Conservation (phyloP, 371 early-diverging fungal species). For the Cokeromyces recurvatus region DNA sequence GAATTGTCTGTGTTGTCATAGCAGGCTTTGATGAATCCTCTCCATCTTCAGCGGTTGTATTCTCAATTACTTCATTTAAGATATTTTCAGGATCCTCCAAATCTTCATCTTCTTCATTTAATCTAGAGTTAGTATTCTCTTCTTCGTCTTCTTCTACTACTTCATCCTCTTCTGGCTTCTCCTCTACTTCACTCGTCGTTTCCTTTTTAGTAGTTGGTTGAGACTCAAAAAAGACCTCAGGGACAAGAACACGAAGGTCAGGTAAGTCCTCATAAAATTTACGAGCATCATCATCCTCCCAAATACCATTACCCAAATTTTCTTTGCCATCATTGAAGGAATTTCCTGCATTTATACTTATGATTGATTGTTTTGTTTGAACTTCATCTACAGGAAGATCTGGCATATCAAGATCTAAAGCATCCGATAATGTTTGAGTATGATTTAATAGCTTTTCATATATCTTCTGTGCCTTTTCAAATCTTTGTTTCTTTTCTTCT, state of each 20-base stretch:
- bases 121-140: too few species aligned
- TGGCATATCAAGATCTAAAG: slow-evolving; percentile 67
- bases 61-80: slow-evolving; percentile 36
- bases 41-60: slow-evolving; percentile 3
- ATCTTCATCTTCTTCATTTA: slow-evolving; percentile 18
- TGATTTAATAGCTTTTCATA: slow-evolving; percentile 69
- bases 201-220: slow-evolving; percentile 18
- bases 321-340: slow-evolving; percentile 47
- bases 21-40: slow-evolving; percentile 26
- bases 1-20: slow-evolving; percentile 38
- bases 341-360: slow-evolving; percentile 33
- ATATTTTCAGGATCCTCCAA: slow-evolving; percentile 19
- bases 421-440: slow-evolving; percentile 63
- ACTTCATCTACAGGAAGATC: slow-evolving; percentile 66
- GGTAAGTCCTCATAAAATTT: slow-evolving; percentile 80
- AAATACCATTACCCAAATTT: slow-evolving; percentile 53
- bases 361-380: slow-evolving; percentile 44
- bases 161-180: slow-evolving; percentile 12
- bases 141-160: slow-evolving; percentile 29
- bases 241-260: slow-evolving; percentile 74
- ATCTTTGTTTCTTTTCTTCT: slow-evolving; percentile 77
- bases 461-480: slow-evolving; percentile 64
- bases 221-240: slow-evolving; percentile 68
- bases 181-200: not conserved
- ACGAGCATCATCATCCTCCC: slow-evolving; percentile 87